Conservation (phyloP, 441 rosid species). For the Syzygium syzygioides region DNA sequence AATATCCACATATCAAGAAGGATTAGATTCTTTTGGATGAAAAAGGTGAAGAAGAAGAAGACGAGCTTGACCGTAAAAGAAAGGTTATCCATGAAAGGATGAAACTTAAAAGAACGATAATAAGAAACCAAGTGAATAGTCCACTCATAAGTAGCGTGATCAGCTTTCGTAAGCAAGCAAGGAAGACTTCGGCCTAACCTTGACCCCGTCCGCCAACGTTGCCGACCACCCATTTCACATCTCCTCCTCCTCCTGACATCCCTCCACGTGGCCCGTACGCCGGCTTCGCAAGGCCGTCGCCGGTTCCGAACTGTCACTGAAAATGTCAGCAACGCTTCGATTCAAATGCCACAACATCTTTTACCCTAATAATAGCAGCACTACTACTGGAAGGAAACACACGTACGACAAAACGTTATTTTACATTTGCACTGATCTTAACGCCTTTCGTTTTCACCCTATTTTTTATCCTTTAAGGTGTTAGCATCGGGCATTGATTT, state of each 20-base stretch:
- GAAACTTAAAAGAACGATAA: not conserved
- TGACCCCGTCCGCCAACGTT: not conserved
- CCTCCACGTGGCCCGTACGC: not conserved
- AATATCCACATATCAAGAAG: not conserved
- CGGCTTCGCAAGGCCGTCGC: not conserved
- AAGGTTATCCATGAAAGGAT: not conserved
- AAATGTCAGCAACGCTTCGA: not conserved
- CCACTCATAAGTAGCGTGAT: not conserved
- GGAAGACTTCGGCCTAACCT: not conserved
- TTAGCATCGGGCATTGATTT: not conserved
- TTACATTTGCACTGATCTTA: not conserved
- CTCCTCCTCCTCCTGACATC: not conserved
- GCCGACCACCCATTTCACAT: not conserved
- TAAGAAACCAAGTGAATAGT: not conserved
- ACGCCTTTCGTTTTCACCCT: not conserved
- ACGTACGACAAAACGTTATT: not conserved
- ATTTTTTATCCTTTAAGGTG: not conserved
- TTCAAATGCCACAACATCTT: not conserved
- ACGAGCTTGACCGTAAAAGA: not conserved
- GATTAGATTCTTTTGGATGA: not conserved
- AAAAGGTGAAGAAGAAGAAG: not conserved
- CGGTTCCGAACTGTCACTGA: not conserved
- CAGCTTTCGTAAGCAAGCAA: not conserved
- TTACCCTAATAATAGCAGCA: not conserved
- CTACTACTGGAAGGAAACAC: not conserved